Conservation (phyloP, 2,329 filamentous ascomycete genomes). For the Cryphonectria nitschkei region DNA sequence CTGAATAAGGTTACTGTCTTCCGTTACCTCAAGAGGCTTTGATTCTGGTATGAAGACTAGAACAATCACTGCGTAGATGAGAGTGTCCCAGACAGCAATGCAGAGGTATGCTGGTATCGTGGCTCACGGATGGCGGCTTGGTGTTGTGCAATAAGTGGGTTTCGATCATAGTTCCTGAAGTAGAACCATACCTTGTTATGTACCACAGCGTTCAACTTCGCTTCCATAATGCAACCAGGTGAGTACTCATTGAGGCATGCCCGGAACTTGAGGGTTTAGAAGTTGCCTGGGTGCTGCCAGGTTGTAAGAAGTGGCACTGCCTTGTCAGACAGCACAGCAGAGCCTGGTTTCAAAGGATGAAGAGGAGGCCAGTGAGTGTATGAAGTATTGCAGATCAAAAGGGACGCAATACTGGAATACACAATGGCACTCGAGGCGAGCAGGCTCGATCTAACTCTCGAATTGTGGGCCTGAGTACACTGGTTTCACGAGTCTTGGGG, state of each 20-base stretch:
- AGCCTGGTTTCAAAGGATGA: neutral
- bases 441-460: neutral
- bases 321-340: too few species aligned
- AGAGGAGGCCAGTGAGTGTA: neutral
- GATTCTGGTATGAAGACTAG: conserved; percentile 12
- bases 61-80: conserved; percentile 29
- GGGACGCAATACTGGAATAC: conserved; percentile 34
- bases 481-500: neutral
- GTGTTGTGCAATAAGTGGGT: conserved; percentile 37
- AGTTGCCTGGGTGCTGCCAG: neutral
- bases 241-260: conserved; percentile 6
- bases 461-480: neutral
- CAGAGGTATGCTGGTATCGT: conserved; percentile 35
- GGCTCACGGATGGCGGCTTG: conserved; percentile 35
- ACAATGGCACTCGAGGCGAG: conserved; percentile 31
- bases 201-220: conserved; percentile 40
- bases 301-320: neutral
- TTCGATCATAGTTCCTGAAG: conserved; percentile 7
- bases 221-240: conserved; percentile 45
- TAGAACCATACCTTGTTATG: too few species aligned
- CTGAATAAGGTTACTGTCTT: conserved; percentile 29
- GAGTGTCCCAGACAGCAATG: conserved; percentile 33
- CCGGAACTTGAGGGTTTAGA: neutral
- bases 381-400: neutral
- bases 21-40: neutral